Evolutionary conservation across 192 early-diverging fungal species (phyloP), one percentile per base, ranked within the genome.

Genomic region (Cladochytrium replicatum): DNA sequence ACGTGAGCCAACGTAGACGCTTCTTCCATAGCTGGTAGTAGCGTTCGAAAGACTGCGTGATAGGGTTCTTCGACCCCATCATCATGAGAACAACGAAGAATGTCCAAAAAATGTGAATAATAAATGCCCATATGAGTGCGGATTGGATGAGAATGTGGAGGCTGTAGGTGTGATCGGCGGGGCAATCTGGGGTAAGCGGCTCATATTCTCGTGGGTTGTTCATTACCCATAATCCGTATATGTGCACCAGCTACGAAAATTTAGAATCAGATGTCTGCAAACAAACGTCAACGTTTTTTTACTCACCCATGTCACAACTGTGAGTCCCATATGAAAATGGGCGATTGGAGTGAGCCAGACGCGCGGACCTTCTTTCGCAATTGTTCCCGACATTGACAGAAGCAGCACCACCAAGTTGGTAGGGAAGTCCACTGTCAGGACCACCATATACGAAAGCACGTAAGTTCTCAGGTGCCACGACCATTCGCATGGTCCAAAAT

Each of bases 1-100:
- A 21, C 2, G 30, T 43, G 4, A 61, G 26, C 39, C 50, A 50
- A 28, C 63, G 49, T 15, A 68, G 29, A 6, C 66, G 55, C 13
- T 37, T 27, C 32, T 63, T 45, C 66, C 66, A 68, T n/a, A 63
- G 37, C 8, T 30, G 34, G 24, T 60, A 31, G 29, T 58, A 58
- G 9, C 30, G 23, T 7, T 68, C 48, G 4, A 61, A 9, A 13
- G 34, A 13, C 13, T 37, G 13, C 34, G 13, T 37, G 13, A 37
- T 13, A 13, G 34, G 17, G 34, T 37, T 13, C 34, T 37, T 37
- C 13, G 34, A 37, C 13, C 17, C 17, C 13, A 37, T 17, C 34
- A 37, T 17, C 34, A 37, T 13, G 13, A 17, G 17, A 17, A 37
- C 17, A 37, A 37, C 34, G 17, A 37, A 37, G 13, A 17, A 37